phyloP scores from a whole-genome alignment of 495 filamentous ascomycete genomes.

The Trichoderma gamsii region DNA sequence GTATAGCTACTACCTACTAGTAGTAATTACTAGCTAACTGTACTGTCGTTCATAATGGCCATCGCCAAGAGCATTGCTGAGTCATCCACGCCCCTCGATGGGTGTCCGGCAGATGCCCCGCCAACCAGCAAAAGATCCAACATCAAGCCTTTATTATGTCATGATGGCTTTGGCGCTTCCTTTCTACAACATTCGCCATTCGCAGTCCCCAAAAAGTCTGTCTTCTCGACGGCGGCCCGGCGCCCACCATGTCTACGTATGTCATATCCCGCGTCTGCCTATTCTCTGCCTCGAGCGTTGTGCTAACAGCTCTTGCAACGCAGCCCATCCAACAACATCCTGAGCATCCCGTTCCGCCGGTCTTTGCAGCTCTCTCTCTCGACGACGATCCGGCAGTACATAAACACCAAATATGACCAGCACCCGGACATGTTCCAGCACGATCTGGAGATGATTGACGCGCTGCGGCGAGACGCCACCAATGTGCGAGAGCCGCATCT shows the following conservation, averaged over 20 bases:
- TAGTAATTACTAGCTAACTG: no score
- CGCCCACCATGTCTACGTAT: slow-evolving; percentile 2
- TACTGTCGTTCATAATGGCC: no score
- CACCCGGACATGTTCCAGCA: slow-evolving; percentile 95
- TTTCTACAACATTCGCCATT: neutral
- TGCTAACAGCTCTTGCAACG: neutral
- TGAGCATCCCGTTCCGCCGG: slow-evolving; percentile 77
- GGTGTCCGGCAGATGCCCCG: neutral
- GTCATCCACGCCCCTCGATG: slow-evolving; percentile 2
- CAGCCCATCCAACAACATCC: slow-evolving; percentile 31
- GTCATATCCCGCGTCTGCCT: neutral
- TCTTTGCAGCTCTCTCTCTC: slow-evolving; percentile 72
- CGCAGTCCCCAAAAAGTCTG: neutral
- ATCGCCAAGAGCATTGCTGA: neutral
- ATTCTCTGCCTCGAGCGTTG: neutral
- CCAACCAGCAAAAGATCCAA: neutral
- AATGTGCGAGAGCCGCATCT: slow-evolving; percentile 82
- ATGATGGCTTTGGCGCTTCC: neutral
- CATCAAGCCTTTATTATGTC: neutral
- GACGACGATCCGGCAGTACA: slow-evolving; percentile 86
- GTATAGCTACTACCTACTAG: no score
- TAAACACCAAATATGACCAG: slow-evolving; percentile 97
- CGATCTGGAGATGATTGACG: slow-evolving; percentile 82
- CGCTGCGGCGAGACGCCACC: slow-evolving; percentile 71
- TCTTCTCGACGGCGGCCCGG: neutral